A percentile compares a stretch with the other conserved stretches of the same genome.
Conservation (phyloP, 495 filamentous ascomycete species). For the Podospora pseudocomata region DNA sequence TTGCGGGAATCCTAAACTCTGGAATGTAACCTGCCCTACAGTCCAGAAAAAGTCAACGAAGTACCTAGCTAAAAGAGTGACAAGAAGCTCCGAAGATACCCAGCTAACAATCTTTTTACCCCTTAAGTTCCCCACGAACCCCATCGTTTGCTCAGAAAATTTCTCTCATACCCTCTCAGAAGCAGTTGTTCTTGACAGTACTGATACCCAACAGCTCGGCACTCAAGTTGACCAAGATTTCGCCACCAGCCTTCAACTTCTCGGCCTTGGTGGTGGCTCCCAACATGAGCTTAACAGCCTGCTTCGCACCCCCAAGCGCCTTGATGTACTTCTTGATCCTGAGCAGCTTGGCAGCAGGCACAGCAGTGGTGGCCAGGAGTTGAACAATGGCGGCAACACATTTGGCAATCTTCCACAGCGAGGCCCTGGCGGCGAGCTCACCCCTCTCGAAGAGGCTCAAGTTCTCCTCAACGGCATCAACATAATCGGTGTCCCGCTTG, state of each 20-base stretch:
- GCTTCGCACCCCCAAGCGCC: slow-evolving; percentile 20
- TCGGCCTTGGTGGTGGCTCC: slow-evolving; percentile 18
- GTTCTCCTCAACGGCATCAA: neutral
- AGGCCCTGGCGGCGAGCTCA: slow-evolving; percentile 6
- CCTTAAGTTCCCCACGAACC: neutral
- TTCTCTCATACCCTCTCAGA: neutral
- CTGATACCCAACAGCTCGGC: slow-evolving; percentile 20
- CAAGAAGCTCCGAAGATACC: neutral
- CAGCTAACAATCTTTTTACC: too few species aligned
- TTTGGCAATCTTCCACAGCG: slow-evolving; percentile 20
- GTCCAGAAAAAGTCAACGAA: neutral
- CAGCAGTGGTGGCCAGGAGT: slow-evolving; percentile 16
- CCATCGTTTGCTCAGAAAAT: neutral
- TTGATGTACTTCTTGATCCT: slow-evolving; percentile 28
- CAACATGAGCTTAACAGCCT: slow-evolving; percentile 23
- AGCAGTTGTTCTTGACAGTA: slow-evolving; percentile 21
- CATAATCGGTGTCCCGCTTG: slow-evolving; percentile 7
- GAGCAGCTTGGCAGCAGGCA: slow-evolving; percentile 25
- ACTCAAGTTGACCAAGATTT: slow-evolving; percentile 15
- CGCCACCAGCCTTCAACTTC: slow-evolving; percentile 20
- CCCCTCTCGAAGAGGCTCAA: slow-evolving; percentile 9
- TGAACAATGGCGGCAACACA: slow-evolving; percentile 20
- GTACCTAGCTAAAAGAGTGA: neutral
- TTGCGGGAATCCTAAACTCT: neutral
- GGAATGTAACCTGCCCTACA: neutral